These are phyloP conservation scores for Eucalyptus pauciflora DNA, from an alignment of 345 rosid genomes.

Conservation along the genomic window DNA sequence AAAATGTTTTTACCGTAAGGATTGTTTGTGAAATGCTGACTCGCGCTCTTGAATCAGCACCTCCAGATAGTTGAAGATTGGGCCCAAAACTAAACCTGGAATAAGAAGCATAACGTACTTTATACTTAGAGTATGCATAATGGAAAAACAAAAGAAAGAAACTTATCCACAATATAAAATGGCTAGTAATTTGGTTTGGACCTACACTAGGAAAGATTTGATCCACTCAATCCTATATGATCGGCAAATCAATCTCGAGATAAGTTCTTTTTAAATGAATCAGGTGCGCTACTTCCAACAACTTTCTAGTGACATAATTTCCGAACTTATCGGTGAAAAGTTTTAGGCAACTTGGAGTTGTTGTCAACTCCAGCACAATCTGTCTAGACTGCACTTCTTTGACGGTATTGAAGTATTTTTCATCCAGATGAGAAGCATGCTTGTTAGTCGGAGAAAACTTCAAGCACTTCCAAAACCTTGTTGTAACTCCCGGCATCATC, in stretches of 20 bases:
- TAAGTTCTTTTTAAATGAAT: neutral
- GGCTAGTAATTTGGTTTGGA: no score
- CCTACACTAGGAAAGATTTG: no score
- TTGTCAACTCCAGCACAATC: neutral
- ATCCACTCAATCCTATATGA: no score
- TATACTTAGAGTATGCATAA: neutral
- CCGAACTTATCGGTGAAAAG: neutral
- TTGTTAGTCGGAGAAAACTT: conserved; percentile 8
- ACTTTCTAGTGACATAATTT: neutral
- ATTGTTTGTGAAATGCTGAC: neutral
- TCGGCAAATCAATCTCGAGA: no score
- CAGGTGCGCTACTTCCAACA: neutral
- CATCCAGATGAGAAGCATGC: conserved; percentile 38
- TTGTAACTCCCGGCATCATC: neutral
- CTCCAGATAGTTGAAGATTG: neutral
- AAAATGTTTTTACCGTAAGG: neutral
- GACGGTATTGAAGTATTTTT: conserved; percentile 17
- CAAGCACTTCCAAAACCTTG: conserved; percentile 8
- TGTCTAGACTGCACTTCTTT: neutral
- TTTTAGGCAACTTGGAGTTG: neutral
- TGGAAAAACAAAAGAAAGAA: neutral
- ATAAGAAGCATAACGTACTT: neutral
- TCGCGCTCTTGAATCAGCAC: neutral
- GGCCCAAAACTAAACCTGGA: neutral
- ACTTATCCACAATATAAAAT: no score